A percentile compares a stretch with the other conserved stretches of the same genome.
These are phyloP conservation scores for Sphaerulina musiva DNA, from an alignment of 2,329 filamentous ascomycete genomes.

Conservation along the genomic window DNA sequence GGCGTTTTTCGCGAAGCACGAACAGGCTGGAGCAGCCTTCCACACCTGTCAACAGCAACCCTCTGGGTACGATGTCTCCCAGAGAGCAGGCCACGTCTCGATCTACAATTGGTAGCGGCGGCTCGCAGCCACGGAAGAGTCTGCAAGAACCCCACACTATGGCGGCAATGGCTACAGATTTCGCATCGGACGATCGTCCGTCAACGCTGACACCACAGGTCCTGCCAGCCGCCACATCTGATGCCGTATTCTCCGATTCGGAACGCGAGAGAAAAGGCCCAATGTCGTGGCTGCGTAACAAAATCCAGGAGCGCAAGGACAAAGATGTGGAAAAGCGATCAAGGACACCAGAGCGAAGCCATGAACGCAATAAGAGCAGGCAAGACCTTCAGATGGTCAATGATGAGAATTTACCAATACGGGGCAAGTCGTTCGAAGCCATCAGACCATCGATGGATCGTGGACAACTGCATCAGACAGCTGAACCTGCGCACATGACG, in stretches of 20 bases:
- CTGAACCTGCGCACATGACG: background rate
- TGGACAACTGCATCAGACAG: background rate
- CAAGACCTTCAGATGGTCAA: constrained; percentile 20
- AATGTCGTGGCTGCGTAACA: constrained; percentile 60
- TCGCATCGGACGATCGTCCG: constrained; percentile 13
- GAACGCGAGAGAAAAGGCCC: constrained; percentile 52
- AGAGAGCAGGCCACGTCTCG: constrained; percentile 29
- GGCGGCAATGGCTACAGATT: constrained; percentile 19
- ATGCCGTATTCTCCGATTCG: constrained; percentile 33
- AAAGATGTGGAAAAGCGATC: constrained; percentile 46
- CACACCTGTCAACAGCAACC: constrained; percentile 22
- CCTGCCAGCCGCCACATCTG: constrained; percentile 23
- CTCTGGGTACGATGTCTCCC: constrained; percentile 28
- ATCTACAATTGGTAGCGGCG: constrained; percentile 30
- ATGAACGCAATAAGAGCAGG: constrained; percentile 24
- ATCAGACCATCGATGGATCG: background rate
- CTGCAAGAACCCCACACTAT: constrained; percentile 28
- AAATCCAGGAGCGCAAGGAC: constrained; percentile 54
- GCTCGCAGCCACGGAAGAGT: constrained; percentile 26
- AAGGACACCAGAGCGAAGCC: constrained; percentile 33
- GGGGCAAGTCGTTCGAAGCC: constrained; percentile 22
- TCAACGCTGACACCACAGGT: constrained; percentile 11
- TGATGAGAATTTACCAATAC: constrained; percentile 18
- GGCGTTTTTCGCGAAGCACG: constrained; percentile 55
- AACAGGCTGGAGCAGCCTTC: constrained; percentile 28